Evolutionary conservation across 2,329 filamentous ascomycete genomes (phyloP), one percentile per base, ranked within the genome.

Genomic region (Cytospora schulzeri): DNA sequence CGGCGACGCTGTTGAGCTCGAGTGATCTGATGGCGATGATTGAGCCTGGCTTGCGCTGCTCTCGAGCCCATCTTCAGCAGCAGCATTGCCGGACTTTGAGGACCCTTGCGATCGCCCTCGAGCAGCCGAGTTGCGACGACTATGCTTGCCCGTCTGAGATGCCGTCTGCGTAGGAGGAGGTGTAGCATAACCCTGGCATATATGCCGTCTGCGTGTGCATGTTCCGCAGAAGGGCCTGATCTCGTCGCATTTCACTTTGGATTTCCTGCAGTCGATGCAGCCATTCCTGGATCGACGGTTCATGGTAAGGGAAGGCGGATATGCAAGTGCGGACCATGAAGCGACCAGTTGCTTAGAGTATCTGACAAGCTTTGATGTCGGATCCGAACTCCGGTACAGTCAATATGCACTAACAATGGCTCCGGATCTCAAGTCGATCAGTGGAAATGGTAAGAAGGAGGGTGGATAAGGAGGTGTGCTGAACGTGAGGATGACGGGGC

Each of bases 151-250:
- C 22, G 58, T 53, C 6, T 45, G 41, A 31, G 22, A 38, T 22
- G 24, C 29, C 15, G 7, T 38, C 7, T 55, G 22, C 22, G 14
- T 19, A 28, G 52, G 19, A 26, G 33, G 24, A 2, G 54, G n/a
- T 35, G 66, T 68, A 9, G 51, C 63, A 62, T 75, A 74, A 35
- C 73, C 73, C 64, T 71, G 72, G 70, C 72, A 71, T 67, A 71
- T 69, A 66, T 72, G 68, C 28, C 71, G 67, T 17, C 70, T 72
- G 38, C 71, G 71, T 55, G 66, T 69, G 65, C 71, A 79, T 73
- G 73, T 75, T 4, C 73, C 73, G 60, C 75, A 76, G 68, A 52
- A 64, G 8, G 63, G 63, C 22, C 57, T 56, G 57, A 60, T 48
- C 52, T 64, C 63, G n/a, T 64, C 63, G 52, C 63, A 64, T 29